Percentiles rank a stretch among this genome's conserved stretches.
phyloP scores from a whole-genome alignment of 75 land plant genomes.

The Ceratopteris richardii region DNA sequence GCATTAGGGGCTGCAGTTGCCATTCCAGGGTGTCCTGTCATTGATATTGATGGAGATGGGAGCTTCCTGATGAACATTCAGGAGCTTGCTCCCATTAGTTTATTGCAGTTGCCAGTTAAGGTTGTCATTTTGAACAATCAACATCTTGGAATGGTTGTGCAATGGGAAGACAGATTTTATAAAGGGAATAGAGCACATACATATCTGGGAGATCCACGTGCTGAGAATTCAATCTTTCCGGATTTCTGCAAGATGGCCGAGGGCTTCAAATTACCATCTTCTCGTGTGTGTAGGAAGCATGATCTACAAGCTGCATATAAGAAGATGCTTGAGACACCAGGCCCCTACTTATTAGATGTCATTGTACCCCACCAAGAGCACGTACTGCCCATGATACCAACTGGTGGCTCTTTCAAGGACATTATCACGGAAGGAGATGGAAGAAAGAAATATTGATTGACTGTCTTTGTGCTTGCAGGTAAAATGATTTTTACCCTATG shows the following conservation, averaged over 20 bases:
- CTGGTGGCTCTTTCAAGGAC: conserved; percentile 78
- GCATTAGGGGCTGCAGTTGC: conserved; percentile 90
- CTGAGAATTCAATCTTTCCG: conserved; percentile 64
- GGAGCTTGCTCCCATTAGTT: conserved; percentile 65
- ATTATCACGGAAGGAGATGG: conserved; percentile 75
- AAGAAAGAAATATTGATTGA: conserved; percentile 28
- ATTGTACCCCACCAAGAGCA: conserved; percentile 94
- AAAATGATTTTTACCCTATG: too few species aligned
- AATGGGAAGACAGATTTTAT: conserved; percentile 91
- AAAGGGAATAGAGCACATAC: conserved; percentile 84
- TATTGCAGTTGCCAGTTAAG: conserved; percentile 78
- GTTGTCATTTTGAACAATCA: conserved; percentile 85
- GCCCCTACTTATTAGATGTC: conserved; percentile 85
- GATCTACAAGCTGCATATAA: conserved; percentile 59
- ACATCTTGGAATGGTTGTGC: conserved; percentile 89
- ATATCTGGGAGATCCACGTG: conserved; percentile 69
- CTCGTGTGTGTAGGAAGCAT: conserved; percentile 46
- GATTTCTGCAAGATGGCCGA: conserved; percentile 74
- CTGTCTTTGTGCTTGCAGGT: too few species aligned
- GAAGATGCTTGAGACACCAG: conserved; percentile 84
- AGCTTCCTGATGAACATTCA: conserved; percentile 89
- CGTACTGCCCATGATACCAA: conserved; percentile 90
- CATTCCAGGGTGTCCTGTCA: conserved; percentile 51
- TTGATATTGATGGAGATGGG: conserved; percentile 94
- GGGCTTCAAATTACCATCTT: conserved; percentile 65